Evolutionary conservation across 139 green algal species (phyloP).

Genomic region (Microglena sp.): DNA sequence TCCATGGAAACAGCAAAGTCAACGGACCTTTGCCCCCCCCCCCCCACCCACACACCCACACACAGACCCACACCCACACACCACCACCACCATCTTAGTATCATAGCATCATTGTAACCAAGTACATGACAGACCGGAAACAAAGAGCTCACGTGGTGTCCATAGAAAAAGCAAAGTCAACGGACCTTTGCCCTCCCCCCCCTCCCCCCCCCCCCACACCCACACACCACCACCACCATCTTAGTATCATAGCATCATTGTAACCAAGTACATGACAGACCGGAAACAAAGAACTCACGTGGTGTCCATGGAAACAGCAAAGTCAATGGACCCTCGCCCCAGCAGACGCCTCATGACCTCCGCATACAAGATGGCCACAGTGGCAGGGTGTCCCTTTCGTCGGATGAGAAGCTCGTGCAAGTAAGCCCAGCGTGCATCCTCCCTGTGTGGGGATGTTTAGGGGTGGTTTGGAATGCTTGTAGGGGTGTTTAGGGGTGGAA

Average conservation of each 20-base stretch:
- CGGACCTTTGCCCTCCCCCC: too few relatives aligned
- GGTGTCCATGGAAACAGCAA: constrained; percentile 14
- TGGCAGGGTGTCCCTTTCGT: constrained; percentile 14
- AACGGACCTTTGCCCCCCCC: constrained; percentile 11
- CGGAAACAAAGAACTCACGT: constrained; percentile 1
- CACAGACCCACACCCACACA: too few relatives aligned
- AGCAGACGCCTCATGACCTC: constrained; percentile 23
- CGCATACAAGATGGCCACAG: constrained; percentile 17
- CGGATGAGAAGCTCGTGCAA: constrained; percentile 25
- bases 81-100: too few relatives aligned
- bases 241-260: too few relatives aligned
- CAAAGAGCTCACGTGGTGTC: too few relatives aligned
- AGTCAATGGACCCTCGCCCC: constrained; percentile 14
- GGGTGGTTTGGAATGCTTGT: too few relatives aligned
- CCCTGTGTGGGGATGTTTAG: constrained; percentile 15
- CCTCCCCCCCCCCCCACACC: too few relatives aligned
- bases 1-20: constrained; percentile 11
- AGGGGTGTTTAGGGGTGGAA: too few relatives aligned
- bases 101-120: too few relatives aligned
- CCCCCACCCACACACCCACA: too few relatives aligned
- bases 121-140: too few relatives aligned
- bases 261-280: not conserved
- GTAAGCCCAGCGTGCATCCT: constrained; percentile 23
- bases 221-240: not conserved
- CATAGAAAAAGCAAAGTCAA: too few relatives aligned